Base-by-base conservation (phyloP, 441 rosid genomes). In the Manihot esculenta region DNA sequence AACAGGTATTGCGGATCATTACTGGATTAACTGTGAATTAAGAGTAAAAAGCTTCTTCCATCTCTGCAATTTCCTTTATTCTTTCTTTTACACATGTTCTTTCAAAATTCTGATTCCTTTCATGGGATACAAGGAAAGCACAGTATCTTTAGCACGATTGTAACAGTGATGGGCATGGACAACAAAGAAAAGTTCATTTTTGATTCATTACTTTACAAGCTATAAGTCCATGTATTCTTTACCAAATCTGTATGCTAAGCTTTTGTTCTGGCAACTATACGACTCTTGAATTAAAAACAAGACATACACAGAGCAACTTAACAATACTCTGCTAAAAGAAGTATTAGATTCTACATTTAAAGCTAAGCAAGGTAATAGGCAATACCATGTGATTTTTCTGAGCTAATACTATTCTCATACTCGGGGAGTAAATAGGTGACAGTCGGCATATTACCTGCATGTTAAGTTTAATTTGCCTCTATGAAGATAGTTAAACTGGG, bases 81-180 rank as follows among this genome's bases (percentile, higher is more conserved):
- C 85, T 41, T 74, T 74, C 63, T 62, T 79, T 78, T n/a, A 42
- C 44, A 50, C 50, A 71, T 69, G 70, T 67, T 62, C 44, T 69
- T 74, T 49, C 0, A 13, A 71, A 79, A 75, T 77, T 83, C 86
- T 63, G 88, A 91, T 93, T 88, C 97, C 73, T 89, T 82, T 68
- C 94, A 86, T 83, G 73, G 84, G 49, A 66, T 54, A 56, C 83
- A 91, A 91, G 92, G 74, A 80, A 93, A 82, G 89, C 67, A 80
- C 79, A 74, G 77, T 74, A 71, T 75, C 75, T 35, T 18, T 53
- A 30, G 15, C 68, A 72, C 7, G 13, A 14, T 57, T 2, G 45
- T 42, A 30, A 11, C n/a, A 12, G 62, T 51, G 20, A 35, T 26
- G 68, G 68, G 63, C 60, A 23, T 63, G 53, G 8, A 55, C 47